phyloP scores from a whole-genome alignment of 768 basidiomycete species.

The Crepidotus variabilis region DNA sequence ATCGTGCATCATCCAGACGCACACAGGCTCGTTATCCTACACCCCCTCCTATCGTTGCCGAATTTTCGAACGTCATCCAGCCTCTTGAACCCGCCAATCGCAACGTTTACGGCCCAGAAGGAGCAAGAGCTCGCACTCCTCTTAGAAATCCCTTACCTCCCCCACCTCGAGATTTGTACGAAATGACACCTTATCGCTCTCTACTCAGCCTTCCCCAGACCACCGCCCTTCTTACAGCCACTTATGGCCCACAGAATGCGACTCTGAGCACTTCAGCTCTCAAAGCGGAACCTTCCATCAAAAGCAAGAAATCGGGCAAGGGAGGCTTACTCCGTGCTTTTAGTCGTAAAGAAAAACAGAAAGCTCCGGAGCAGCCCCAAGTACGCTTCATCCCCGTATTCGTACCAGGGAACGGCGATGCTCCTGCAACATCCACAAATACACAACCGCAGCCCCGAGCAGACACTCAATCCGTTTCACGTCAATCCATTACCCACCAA shows the following conservation, averaged over 20 bases:
- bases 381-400: slow-evolving; percentile 24
- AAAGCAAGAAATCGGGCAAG: slow-evolving; percentile 30
- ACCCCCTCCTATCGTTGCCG: slow-evolving; percentile 17
- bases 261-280: slow-evolving; percentile 14
- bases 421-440: neutral
- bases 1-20: slow-evolving; percentile 11
- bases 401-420: slow-evolving; percentile 11
- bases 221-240: slow-evolving; percentile 31
- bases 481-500: neutral
- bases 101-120: slow-evolving; percentile 26
- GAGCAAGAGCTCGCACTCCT: slow-evolving; percentile 15
- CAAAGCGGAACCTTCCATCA: slow-evolving; percentile 10
- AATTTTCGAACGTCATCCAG: slow-evolving; percentile 25
- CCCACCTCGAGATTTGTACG: slow-evolving; percentile 60
- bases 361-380: slow-evolving; percentile 12
- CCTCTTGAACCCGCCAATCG: slow-evolving; percentile 26
- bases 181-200: slow-evolving; percentile 50
- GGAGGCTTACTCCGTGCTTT: slow-evolving; percentile 45
- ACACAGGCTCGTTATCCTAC: slow-evolving; percentile 12
- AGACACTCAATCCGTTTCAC: neutral
- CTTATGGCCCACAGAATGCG: slow-evolving; percentile 20
- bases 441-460: neutral
- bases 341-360: slow-evolving; percentile 23
- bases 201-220: slow-evolving; percentile 52
- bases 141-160: slow-evolving; percentile 57